phyloP scores from a whole-genome alignment of 176 grass and related monocot genomes.

The Carex littledalei region DNA sequence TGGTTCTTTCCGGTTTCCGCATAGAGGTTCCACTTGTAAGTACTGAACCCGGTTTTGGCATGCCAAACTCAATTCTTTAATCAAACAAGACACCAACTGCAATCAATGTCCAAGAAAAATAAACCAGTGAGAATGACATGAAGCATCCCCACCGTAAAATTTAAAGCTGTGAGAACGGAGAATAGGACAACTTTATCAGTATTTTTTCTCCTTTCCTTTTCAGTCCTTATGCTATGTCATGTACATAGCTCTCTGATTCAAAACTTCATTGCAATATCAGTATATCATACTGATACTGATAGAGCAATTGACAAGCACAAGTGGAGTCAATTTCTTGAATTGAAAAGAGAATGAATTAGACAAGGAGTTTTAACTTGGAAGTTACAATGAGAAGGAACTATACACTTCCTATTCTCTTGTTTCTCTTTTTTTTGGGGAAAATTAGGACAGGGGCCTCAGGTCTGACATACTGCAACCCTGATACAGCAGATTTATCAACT shows the following conservation, averaged over 20 bases:
- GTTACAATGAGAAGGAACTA: too few species aligned
- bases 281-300: background rate
- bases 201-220: background rate
- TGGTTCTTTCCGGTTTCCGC: too few species aligned
- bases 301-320: background rate
- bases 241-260: background rate
- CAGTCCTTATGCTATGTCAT: background rate
- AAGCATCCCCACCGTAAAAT: too few species aligned
- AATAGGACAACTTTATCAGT: background rate
- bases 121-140: too few species aligned
- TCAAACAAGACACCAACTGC: too few species aligned
- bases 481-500: background rate
- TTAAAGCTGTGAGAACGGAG: background rate
- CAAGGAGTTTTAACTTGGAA: background rate
- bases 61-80: too few species aligned
- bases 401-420: background rate
- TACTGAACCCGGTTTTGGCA: too few species aligned
- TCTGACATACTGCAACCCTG: background rate
- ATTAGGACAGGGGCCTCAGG: background rate
- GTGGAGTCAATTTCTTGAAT: background rate
- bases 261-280: background rate
- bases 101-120: too few species aligned
- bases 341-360: background rate
- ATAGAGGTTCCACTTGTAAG: too few species aligned
- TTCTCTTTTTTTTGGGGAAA: background rate